These are phyloP conservation scores for Byssothecium circinans DNA, from an alignment of 2,329 filamentous ascomycete genomes.

Conservation along the genomic window DNA sequence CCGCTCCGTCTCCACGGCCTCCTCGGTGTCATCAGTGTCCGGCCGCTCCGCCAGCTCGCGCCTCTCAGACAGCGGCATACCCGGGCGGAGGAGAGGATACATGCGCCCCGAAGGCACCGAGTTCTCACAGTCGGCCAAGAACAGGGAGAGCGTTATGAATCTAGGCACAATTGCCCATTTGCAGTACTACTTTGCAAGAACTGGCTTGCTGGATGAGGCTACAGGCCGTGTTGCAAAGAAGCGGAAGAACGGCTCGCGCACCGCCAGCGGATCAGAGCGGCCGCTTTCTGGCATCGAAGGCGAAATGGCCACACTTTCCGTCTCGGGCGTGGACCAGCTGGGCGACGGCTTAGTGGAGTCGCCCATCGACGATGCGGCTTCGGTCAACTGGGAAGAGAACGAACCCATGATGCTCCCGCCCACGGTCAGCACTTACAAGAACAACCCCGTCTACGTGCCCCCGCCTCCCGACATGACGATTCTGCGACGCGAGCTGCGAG, in stretches of 20 bases:
- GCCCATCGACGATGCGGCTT: conserved; percentile 56
- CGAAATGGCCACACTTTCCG: conserved; percentile 31
- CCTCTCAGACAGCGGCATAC: conserved; percentile 48
- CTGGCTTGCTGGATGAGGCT: conserved; percentile 89
- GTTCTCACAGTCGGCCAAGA: conserved; percentile 87
- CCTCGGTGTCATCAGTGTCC: conserved; percentile 56
- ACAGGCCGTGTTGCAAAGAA: conserved; percentile 81
- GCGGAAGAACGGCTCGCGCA: conserved; percentile 50
- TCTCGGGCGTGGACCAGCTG: conserved; percentile 29
- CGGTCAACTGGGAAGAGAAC: conserved; percentile 57
- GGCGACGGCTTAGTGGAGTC: conserved; percentile 52
- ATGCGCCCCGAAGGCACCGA: conserved; percentile 84
- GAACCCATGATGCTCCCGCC: conserved; percentile 88
- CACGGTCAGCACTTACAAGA: conserved; percentile 93
- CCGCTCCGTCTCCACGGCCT: conserved; percentile 66
- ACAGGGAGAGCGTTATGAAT: conserved; percentile 92
- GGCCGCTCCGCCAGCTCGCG: conserved; percentile 65
- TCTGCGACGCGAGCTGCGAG: conserved; percentile 69
- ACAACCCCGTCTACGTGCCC: conserved; percentile 76
- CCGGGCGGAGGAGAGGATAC: conserved; percentile 71
- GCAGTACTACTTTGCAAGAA: conserved; percentile 97
- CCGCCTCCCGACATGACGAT: conserved; percentile 82
- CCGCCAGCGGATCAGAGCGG: conserved; percentile 34
- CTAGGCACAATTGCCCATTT: conserved; percentile 95
- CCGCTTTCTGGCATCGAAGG: conserved; percentile 30